Base-by-base conservation (phyloP, 148 eudicot species). In the Agrostemma githago region DNA sequence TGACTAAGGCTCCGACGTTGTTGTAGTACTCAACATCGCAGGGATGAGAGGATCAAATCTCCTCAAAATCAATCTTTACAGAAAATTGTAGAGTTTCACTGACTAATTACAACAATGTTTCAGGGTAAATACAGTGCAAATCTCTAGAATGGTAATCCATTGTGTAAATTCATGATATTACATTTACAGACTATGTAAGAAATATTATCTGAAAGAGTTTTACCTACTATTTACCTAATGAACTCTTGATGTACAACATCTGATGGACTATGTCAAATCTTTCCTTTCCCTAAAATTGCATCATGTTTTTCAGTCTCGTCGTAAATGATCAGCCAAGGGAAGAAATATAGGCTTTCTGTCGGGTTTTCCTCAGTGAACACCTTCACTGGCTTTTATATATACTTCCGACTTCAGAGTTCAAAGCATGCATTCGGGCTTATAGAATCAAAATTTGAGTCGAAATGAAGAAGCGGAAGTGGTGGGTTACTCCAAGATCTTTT, bases 401-500 rank as follows among this genome's bases (percentile, higher is more conserved):
- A 16, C 46, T 40, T 5, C 68, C 4, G 37, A 16, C 46, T 40
- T 5, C 68, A 14, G 37, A 46, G 46, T 53, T 68, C 14, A 12
- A 11, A 66, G 26, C 17, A 39, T 14, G 26, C 17, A 39, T 14
- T 62, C 43, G 68, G 72, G 62, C 34, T 58, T 72, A 34, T 26
- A 20, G 76, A 66, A 40, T 12, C 26, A 20, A 16, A 11, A 17
- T 5, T 19, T 70, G 20, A 26, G 61, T 42, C 9, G 16, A 37
- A 70, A 1, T 68, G 40, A 5, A 14, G 38, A 48, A 5, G 58
- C n/a, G 8, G 14, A 40, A 57, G 64, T 48, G 54, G 34, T 26
- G 34, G 34, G 42, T 75, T 81, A 92, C 66, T 90, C 96, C 66
- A 92, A 34, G 66, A 92, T 92, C 76, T 90, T 90, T 84, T 92